Percentiles rank a stretch among this genome's conserved stretches.
Conservation (phyloP, 192 early-diverging fungal species). For the Dimargaris cristalligena region DNA sequence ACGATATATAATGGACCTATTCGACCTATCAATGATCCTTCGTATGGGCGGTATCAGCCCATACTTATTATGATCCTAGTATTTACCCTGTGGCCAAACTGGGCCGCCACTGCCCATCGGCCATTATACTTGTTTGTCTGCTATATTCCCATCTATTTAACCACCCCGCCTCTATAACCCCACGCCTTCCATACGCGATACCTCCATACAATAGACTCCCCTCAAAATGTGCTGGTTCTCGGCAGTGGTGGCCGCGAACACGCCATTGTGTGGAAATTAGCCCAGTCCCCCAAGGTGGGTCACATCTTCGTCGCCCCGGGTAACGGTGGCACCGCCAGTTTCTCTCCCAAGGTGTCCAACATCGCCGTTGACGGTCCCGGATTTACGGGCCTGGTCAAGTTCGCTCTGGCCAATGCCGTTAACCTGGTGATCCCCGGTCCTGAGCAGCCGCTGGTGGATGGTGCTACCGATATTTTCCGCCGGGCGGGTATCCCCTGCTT, state of each 20-base stretch:
- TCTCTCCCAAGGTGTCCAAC: slow-evolving; percentile 60
- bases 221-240: slow-evolving; percentile 63
- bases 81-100: too few relatives aligned
- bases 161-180: not conserved
- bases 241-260: slow-evolving; percentile 95
- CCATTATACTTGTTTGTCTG: too few relatives aligned
- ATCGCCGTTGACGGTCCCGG: slow-evolving; percentile 42
- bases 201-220: too few relatives aligned
- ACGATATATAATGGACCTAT: too few relatives aligned
- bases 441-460: slow-evolving; percentile 93
- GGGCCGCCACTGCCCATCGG: too few relatives aligned
- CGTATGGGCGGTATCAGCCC: too few relatives aligned
- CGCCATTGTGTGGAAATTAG: slow-evolving; percentile 81
- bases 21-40: too few relatives aligned
- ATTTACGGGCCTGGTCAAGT: slow-evolving; percentile 3
- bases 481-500: slow-evolving; percentile 58
- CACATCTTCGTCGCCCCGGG: slow-evolving; percentile 83
- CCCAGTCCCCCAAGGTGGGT: slow-evolving; percentile 55
- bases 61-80: too few relatives aligned
- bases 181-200: not conserved
- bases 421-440: slow-evolving; percentile 81
- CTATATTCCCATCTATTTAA: not conserved
- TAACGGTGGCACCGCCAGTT: slow-evolving; percentile 79
- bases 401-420: slow-evolving; percentile 34
- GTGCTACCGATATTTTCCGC: slow-evolving; percentile 67